Conservation (phyloP, 2,329 filamentous ascomycete species). For the Mollisia scopiformis region DNA sequence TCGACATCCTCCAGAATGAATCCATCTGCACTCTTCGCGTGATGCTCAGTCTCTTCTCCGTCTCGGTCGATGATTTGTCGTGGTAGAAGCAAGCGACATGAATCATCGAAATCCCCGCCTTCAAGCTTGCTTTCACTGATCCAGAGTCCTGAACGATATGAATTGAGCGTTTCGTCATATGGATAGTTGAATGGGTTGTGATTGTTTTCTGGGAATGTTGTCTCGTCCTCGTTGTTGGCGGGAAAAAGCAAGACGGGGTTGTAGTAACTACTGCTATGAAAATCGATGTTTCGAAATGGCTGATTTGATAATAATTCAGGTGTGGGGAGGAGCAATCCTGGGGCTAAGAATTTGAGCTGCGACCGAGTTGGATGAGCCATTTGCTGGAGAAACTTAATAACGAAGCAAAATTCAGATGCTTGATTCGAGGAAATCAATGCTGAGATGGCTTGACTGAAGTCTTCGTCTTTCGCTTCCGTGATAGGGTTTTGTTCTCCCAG, state of each 20-base stretch:
- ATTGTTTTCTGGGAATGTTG: too few species aligned
- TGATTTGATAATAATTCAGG: not conserved
- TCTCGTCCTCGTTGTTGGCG: too few species aligned
- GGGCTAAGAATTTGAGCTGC: not conserved
- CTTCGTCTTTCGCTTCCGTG: not conserved
- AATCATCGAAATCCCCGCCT: slow-evolving; percentile 14
- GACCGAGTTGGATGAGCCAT: not conserved
- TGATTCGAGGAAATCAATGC: not conserved
- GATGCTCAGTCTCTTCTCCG: not conserved
- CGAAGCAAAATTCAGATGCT: not conserved
- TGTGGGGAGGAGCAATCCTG: not conserved
- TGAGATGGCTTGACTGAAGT: not conserved
- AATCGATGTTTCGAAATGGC: not conserved
- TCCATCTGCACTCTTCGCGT: slow-evolving; percentile 4
- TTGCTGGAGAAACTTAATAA: not conserved
- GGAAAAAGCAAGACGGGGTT: not conserved
- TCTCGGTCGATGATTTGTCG: slow-evolving; percentile 4
- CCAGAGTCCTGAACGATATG: slow-evolving; percentile 11
- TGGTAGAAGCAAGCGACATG: slow-evolving; percentile 15
- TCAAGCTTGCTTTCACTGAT: not conserved
- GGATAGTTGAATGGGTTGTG: too few species aligned
- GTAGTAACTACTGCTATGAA: not conserved
- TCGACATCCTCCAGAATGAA: slow-evolving; percentile 5
- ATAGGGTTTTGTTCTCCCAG: not conserved
- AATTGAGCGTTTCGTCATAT: too few species aligned